Evolutionary conservation across 192 early-diverging fungal species (phyloP).

Genomic region (Chytriomyces confervae): DNA sequence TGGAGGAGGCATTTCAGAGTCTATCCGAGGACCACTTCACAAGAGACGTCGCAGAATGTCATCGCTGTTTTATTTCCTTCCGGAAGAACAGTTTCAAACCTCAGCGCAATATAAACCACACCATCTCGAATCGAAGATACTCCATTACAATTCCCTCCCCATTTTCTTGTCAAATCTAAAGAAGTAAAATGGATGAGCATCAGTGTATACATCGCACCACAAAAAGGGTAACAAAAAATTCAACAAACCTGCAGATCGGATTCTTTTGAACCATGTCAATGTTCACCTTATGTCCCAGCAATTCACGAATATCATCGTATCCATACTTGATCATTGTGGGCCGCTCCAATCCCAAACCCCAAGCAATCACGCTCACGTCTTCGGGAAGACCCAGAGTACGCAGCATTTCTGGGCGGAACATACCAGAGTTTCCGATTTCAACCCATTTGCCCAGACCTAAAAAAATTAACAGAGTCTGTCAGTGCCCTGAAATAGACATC

Average conservation of each 20-base stretch:
- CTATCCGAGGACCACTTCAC: too few species aligned
- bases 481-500: neutral
- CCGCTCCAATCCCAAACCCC: slow-evolving; percentile 95
- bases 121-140: too few species aligned
- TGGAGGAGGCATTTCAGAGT: too few species aligned
- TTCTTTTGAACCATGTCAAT: slow-evolving; percentile 86
- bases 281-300: slow-evolving; percentile 96
- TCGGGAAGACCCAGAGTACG: slow-evolving; percentile 90
- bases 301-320: slow-evolving; percentile 90
- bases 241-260: slow-evolving; percentile 77
- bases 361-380: slow-evolving; percentile 95
- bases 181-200: neutral
- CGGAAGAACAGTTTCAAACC: too few species aligned
- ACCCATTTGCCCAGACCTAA: slow-evolving; percentile 83
- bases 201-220: too few species aligned
- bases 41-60: too few species aligned
- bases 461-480: neutral
- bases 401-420: slow-evolving; percentile 99
- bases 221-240: neutral
- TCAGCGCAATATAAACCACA: too few species aligned
- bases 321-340: slow-evolving; percentile 99
- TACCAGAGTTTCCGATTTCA: slow-evolving; percentile 97
- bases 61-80: too few species aligned
- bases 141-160: slow-evolving; percentile 64
- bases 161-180: slow-evolving; percentile 80